Percentiles rank a stretch among this genome's conserved stretches.
phyloP scores from a whole-genome alignment of 2,329 filamentous ascomycete species.

The Amauroascus niger region DNA sequence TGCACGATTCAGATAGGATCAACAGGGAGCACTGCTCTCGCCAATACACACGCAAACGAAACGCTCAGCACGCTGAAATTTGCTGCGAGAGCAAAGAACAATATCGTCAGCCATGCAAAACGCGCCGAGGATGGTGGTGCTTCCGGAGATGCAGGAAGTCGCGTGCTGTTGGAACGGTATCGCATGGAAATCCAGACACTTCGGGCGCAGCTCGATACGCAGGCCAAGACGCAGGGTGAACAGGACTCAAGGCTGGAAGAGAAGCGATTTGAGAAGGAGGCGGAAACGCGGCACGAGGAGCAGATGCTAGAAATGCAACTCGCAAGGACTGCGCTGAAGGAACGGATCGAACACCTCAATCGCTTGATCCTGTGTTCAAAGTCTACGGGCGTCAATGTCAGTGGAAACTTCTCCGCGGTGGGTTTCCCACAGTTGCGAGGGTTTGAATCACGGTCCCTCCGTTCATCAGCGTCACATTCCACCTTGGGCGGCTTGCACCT shows the following conservation, averaged over 20 bases:
- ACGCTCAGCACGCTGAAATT: conserved; percentile 96
- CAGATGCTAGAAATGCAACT: conserved; percentile 99
- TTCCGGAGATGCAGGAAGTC: conserved; percentile 69
- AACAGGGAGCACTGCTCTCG: conserved; percentile 58
- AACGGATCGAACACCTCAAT: conserved; percentile 94
- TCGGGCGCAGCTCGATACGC: conserved; percentile 67
- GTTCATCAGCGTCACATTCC: conserved; percentile 62
- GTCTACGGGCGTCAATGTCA: conserved; percentile 82
- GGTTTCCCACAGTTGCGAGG: conserved; percentile 23
- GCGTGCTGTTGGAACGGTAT: conserved; percentile 84
- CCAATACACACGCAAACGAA: conserved; percentile 69
- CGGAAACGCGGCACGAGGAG: conserved; percentile 80
- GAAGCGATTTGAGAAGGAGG: conserved; percentile 64
- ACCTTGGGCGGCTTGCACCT: conserved; percentile 43
- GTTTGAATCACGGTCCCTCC: conserved; percentile 45
- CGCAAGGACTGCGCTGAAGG: conserved; percentile 87
- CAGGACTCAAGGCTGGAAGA: conserved; percentile 43
- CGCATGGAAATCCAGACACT: conserved; percentile 84
- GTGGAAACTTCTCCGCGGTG: conserved; percentile 54
- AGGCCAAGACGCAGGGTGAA: conserved; percentile 58
- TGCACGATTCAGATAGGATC: conserved; percentile 91
- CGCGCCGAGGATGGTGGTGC: conserved; percentile 75
- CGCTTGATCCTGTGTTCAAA: conserved; percentile 91
- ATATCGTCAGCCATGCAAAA: conserved; percentile 93
- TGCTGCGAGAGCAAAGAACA: conserved; percentile 92